Percentiles rank a stretch among this genome's conserved stretches.
Evolutionary conservation across 2,329 filamentous ascomycete species (phyloP).

Genomic region (Colletotrichum zoysiae): DNA sequence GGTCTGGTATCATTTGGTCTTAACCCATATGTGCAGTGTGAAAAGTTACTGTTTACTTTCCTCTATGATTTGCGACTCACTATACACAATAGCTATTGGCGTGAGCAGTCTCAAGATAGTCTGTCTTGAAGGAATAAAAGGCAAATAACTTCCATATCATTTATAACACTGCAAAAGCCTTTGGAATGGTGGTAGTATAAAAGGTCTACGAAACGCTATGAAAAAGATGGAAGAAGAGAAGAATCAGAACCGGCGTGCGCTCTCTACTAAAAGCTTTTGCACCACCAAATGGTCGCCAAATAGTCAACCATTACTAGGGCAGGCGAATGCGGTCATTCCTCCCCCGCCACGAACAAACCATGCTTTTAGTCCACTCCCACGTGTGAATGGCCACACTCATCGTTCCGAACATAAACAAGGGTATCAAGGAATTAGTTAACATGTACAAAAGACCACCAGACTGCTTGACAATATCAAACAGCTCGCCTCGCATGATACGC

Average conservation of each 20-base stretch:
- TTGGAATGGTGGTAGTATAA: no score
- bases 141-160: no score
- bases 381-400: slow-evolving; percentile 49
- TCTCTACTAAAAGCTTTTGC: not conserved
- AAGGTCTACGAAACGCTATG: no score
- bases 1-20: not conserved
- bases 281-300: not conserved
- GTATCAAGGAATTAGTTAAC: slow-evolving; percentile 54
- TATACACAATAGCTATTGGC: not conserved
- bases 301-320: slow-evolving; percentile 8
- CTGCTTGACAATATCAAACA: slow-evolving; percentile 55
- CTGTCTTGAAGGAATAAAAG: no score
- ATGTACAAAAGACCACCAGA: slow-evolving; percentile 54
- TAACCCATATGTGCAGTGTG: no score
- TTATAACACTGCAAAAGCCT: no score
- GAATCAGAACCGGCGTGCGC: not conserved
- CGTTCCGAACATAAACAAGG: slow-evolving; percentile 52
- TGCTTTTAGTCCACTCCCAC: slow-evolving; percentile 33
- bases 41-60: no score
- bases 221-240: no score
- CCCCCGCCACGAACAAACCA: slow-evolving; percentile 7
- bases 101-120: no score
- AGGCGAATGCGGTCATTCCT: slow-evolving; percentile 23
- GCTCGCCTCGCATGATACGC: slow-evolving; percentile 56
- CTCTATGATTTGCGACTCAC: not conserved